Conservation (phyloP, 371 early-diverging fungal genomes). For the Mucor saturninus region DNA sequence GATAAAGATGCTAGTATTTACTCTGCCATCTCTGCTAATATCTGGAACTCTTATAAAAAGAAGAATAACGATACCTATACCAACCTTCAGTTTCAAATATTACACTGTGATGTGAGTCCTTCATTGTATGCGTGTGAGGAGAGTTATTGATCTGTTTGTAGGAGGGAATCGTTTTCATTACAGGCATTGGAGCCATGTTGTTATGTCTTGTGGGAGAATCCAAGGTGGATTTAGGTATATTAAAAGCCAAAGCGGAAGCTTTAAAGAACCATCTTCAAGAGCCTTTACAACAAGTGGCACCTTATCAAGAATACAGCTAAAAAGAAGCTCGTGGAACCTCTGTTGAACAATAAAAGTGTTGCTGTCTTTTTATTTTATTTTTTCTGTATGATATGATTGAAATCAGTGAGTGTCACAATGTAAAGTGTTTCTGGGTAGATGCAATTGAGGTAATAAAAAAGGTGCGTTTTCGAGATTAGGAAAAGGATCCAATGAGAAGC, state of each 20-base stretch:
- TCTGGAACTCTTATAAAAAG: conserved; percentile 80
- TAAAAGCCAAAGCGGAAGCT: conserved; percentile 73
- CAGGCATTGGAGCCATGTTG: conserved; percentile 67
- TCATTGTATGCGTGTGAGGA: background rate
- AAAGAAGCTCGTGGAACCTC: background rate
- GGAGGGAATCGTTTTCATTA: conserved; percentile 70
- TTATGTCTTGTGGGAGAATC: conserved; percentile 72
- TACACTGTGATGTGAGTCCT: conserved; percentile 68
- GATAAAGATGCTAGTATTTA: conserved; percentile 68
- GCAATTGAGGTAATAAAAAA: too few relatives aligned
- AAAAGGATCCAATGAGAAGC: background rate
- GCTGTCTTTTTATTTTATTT: too few relatives aligned
- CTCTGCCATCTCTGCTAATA: conserved; percentile 77
- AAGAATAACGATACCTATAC: conserved; percentile 37
- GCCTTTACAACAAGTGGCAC: conserved; percentile 58
- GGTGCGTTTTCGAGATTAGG: too few relatives aligned
- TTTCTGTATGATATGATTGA: too few relatives aligned
- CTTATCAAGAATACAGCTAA: conserved; percentile 34
- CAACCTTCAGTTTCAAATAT: conserved; percentile 58
- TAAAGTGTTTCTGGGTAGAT: too few relatives aligned
- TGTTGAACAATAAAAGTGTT: too few relatives aligned
- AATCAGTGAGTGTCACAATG: too few relatives aligned
- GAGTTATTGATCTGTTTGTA: conserved; percentile 23
- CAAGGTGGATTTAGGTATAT: conserved; percentile 68
- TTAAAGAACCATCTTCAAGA: conserved; percentile 63